phyloP scores from a whole-genome alignment of 2,329 filamentous ascomycete species.

The Ploettnerulaceae sp. region DNA sequence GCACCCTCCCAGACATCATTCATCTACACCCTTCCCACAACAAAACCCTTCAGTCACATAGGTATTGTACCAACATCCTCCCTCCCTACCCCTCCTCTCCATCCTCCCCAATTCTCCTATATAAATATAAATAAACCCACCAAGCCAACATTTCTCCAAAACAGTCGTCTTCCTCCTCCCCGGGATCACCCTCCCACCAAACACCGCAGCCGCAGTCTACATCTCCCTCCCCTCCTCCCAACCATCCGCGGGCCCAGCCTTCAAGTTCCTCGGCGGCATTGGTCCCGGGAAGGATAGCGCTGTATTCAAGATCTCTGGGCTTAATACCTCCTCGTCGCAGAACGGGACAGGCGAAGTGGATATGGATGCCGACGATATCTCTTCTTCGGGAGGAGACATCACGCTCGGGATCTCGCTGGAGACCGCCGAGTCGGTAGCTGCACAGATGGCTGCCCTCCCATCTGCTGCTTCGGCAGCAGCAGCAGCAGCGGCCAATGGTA shows the following conservation, averaged over 20 bases:
- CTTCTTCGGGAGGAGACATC: constrained; percentile 40
- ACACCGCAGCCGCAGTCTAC: constrained; percentile 85
- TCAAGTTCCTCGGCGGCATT: constrained; percentile 83
- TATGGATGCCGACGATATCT: constrained; percentile 27
- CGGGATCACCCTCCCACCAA: constrained; percentile 60
- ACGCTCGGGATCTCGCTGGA: constrained; percentile 82
- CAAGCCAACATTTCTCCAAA: not conserved
- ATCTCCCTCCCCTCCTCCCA: constrained; percentile 55
- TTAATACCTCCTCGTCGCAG: not conserved
- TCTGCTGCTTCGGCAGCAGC: constrained; percentile 26
- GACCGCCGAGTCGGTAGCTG: constrained; percentile 63
- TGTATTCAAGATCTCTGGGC: constrained; percentile 69
- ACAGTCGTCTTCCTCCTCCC: constrained; percentile 77
- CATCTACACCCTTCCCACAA: constrained; percentile 48
- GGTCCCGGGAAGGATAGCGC: constrained; percentile 87
- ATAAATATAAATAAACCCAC: not conserved
- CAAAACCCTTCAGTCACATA: constrained; percentile 66
- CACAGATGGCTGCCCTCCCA: constrained; percentile 59
- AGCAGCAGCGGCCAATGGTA: not conserved
- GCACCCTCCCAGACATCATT: constrained; percentile 50
- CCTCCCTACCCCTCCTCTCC: not conserved
- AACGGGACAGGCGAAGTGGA: constrained; percentile 38
- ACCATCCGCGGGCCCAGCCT: constrained; percentile 38
- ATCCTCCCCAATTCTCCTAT: not conserved
- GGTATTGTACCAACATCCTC: constrained; percentile 32